A percentile compares a stretch with the other conserved stretches of the same genome.
Conservation (phyloP, 108 stramenopile species). For the Pseudonitzschia delicatissima region DNA sequence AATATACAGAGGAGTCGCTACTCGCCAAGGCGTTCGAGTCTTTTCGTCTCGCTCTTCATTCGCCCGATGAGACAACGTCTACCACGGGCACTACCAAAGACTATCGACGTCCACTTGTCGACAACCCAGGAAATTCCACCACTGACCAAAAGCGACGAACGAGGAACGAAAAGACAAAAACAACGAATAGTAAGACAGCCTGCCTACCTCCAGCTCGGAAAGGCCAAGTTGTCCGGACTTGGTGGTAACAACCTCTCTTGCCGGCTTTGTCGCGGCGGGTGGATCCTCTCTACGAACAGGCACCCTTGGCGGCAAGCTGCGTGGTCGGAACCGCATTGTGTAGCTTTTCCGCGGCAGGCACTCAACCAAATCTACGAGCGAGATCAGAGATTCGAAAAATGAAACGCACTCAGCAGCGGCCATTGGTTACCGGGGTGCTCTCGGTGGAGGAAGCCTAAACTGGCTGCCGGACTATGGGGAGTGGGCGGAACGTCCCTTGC, state of each 20-base stretch:
- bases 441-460: slow-evolving; percentile 51
- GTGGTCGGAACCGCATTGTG: slow-evolving; percentile 91
- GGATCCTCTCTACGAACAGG: slow-evolving; percentile 67
- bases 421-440: slow-evolving; percentile 77
- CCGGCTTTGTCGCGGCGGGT: slow-evolving; percentile 92
- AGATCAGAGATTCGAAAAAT: slow-evolving; percentile 82
- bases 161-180: background rate
- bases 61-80: background rate
- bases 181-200: slow-evolving; percentile 14
- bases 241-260: slow-evolving; percentile 89
- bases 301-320: slow-evolving; percentile 53
- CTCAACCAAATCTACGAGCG: slow-evolving; percentile 87
- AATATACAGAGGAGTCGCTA: background rate
- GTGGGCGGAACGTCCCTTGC: slow-evolving; percentile 65
- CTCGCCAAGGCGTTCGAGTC: background rate
- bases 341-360: slow-evolving; percentile 90
- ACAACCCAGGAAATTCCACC: background rate
- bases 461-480: slow-evolving; percentile 73
- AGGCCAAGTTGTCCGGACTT: slow-evolving; percentile 79
- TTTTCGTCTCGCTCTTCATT: background rate
- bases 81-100: background rate
- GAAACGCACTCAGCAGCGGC: slow-evolving; percentile 92
- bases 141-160: background rate
- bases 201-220: slow-evolving; percentile 71
- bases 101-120: background rate